A percentile compares a stretch with the other conserved stretches of the same genome.
Evolutionary conservation across 2,329 filamentous ascomycete genomes (phyloP).

Genomic region (Ophiostoma populinum): DNA sequence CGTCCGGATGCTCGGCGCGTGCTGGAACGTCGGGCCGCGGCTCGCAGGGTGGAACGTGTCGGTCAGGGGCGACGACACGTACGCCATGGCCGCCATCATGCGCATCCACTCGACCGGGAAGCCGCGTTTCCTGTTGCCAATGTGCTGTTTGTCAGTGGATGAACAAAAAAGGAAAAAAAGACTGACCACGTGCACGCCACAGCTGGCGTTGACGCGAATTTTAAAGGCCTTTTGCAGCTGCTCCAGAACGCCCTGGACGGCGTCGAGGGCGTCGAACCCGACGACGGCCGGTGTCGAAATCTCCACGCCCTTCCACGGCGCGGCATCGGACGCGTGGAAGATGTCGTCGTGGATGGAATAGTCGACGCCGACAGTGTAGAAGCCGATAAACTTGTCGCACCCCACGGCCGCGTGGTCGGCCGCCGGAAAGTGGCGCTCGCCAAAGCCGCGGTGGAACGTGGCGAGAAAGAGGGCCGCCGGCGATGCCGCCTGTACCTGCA

Average conservation of each 20-base stretch:
- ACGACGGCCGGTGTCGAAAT: slow-evolving; percentile 1
- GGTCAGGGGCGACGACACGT: slow-evolving; percentile 2
- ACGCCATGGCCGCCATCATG: slow-evolving; percentile 1
- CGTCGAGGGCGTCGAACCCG: not conserved
- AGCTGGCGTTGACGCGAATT: slow-evolving; percentile 2
- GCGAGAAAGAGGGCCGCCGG: too few species aligned
- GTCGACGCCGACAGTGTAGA: slow-evolving; percentile 1
- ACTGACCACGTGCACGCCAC: slow-evolving; percentile 6
- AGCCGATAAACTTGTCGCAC: not conserved
- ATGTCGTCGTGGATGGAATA: slow-evolving; percentile 1
- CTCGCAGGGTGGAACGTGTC: slow-evolving; percentile 3
- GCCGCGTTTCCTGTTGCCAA: not conserved
- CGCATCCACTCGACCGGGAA: slow-evolving; percentile 4
- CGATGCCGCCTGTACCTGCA: too few species aligned
- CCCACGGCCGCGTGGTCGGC: not conserved
- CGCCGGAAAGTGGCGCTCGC: slow-evolving; percentile 1
- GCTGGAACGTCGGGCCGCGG: not conserved
- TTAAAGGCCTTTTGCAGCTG: not conserved
- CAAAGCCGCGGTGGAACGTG: too few species aligned
- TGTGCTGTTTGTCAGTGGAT: slow-evolving; percentile 1
- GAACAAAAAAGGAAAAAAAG: too few species aligned
- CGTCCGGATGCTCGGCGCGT: slow-evolving; percentile 1
- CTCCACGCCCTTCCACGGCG: slow-evolving; percentile 1
- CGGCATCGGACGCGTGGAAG: not conserved
- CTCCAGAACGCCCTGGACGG: not conserved